Evolutionary conservation across 805 yeast species (phyloP).

Genomic region (Ogataea saltuana): DNA sequence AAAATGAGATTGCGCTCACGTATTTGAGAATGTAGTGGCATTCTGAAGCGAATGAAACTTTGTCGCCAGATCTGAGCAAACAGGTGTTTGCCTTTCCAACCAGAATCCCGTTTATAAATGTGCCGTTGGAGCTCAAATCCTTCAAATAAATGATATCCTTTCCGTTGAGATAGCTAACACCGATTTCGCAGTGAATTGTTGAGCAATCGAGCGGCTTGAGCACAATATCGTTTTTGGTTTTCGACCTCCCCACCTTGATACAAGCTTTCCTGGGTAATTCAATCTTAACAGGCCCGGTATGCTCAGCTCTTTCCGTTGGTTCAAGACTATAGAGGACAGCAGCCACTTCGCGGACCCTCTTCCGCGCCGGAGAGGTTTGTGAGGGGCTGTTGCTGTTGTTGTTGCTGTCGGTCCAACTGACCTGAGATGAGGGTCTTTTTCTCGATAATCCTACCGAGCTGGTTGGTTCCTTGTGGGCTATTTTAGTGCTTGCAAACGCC

Average conservation of each 20-base stretch:
- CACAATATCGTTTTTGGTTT: constrained; percentile 50
- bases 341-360: constrained; percentile 9
- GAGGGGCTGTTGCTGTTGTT: background rate
- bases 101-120: constrained; percentile 59
- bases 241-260: constrained; percentile 32
- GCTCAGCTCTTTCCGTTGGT: constrained; percentile 8
- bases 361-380: constrained; percentile 9
- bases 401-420: background rate
- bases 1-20: constrained; percentile 1
- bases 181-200: constrained; percentile 59
- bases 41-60: constrained; percentile 49
- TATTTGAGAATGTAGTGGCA: constrained; percentile 35
- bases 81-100: constrained; percentile 50
- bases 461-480: too few species aligned
- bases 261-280: constrained; percentile 16
- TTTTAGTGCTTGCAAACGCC: background rate
- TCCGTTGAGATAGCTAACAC: constrained; percentile 41
- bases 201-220: constrained; percentile 55
- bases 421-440: constrained; percentile 17
- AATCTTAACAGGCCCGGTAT: constrained; percentile 12
- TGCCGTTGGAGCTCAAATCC: constrained; percentile 66
- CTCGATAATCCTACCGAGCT: constrained; percentile 16
- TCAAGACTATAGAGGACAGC: constrained; percentile 18
- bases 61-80: constrained; percentile 64
- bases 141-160: constrained; percentile 46